A percentile compares a stretch with the other conserved stretches of the same genome.
Conservation (phyloP, 306 rosid genomes). For the Delonix regia region DNA sequence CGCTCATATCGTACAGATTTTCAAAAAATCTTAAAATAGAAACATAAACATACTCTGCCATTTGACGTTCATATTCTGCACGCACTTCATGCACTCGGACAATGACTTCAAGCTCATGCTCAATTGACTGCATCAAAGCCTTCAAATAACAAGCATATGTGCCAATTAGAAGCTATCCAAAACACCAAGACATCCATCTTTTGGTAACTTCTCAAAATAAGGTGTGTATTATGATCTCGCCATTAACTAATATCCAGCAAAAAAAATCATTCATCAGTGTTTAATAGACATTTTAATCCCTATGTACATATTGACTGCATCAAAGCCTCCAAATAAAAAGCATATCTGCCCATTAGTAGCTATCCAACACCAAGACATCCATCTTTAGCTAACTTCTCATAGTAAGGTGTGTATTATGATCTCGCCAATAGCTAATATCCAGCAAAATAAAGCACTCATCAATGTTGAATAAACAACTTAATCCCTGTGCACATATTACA, state of each 20-base stretch:
- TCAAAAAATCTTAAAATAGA: background rate
- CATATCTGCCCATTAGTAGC: slow-evolving; percentile 18
- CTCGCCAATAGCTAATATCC: background rate
- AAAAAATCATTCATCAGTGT: slow-evolving; percentile 19
- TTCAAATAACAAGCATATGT: slow-evolving; percentile 35
- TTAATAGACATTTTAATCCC: slow-evolving; percentile 17
- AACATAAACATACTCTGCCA: slow-evolving; percentile 72
- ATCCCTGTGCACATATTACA: background rate
- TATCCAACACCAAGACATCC: background rate
- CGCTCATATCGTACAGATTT: slow-evolving; percentile 2
- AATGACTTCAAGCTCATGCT: slow-evolving; percentile 93
- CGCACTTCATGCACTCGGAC: slow-evolving; percentile 96
- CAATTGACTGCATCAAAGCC: slow-evolving; percentile 91
- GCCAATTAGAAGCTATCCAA: slow-evolving; percentile 21
- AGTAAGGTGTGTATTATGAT: background rate
- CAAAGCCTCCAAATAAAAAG: slow-evolving; percentile 62
- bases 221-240: background rate
- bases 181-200: background rate
- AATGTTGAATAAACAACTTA: slow-evolving; percentile 20
- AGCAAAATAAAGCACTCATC: slow-evolving; percentile 17
- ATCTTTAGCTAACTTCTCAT: slow-evolving; percentile 6
- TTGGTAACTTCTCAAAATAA: slow-evolving; percentile 9
- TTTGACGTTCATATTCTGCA: slow-evolving; percentile 83
- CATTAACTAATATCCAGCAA: background rate
- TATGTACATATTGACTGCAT: slow-evolving; percentile 53